Conservation (phyloP, 2,329 filamentous ascomycete species). For the Paecilomyces fulvus region DNA sequence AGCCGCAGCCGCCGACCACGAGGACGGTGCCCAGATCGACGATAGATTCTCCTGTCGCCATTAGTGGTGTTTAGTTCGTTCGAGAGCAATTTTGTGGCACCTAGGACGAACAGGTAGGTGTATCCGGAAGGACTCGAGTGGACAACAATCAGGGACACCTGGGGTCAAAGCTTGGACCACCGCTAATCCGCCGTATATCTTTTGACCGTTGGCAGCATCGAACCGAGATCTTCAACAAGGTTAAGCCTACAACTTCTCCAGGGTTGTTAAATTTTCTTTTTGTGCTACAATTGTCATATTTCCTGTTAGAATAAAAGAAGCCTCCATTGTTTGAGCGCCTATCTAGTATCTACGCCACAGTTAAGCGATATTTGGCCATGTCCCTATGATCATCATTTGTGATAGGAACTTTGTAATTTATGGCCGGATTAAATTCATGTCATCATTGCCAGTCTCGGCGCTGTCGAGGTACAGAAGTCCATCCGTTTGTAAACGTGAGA, state of each 20-base stretch:
- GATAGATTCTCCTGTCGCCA: constrained; percentile 22
- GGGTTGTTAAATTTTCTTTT: no score
- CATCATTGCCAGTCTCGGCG: not conserved
- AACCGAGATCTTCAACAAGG: not conserved
- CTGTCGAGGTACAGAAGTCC: not conserved
- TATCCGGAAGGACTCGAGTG: not conserved
- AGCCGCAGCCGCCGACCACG: constrained; percentile 76
- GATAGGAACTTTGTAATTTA: not conserved
- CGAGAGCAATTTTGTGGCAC: not conserved
- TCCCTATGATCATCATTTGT: not conserved
- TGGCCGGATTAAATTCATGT: not conserved
- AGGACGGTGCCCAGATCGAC: constrained; percentile 59
- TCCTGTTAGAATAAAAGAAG: no score
- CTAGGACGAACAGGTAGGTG: not conserved
- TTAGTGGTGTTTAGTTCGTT: constrained; percentile 6
- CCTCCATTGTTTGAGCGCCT: no score
- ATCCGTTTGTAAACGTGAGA: not conserved
- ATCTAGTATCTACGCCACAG: not conserved
- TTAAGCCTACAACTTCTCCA: no score
- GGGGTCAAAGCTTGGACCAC: not conserved
- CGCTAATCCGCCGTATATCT: not conserved
- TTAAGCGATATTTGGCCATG: not conserved
- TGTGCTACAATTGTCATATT: no score
- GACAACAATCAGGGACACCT: not conserved
- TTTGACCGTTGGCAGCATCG: not conserved